Conservation (phyloP, 116 monocot genomes). For the Posidonia oceanica region DNA sequence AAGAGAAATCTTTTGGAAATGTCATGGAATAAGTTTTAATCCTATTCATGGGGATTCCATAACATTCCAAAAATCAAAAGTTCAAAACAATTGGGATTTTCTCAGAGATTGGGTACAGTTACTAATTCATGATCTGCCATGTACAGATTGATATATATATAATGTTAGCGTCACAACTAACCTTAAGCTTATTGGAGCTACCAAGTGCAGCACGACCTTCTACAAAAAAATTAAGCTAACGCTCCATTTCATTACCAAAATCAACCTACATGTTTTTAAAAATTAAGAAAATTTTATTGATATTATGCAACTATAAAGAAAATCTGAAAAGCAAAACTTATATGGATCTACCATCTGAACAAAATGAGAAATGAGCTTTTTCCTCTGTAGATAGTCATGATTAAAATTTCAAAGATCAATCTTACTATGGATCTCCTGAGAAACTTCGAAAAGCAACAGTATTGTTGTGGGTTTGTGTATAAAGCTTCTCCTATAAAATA, state of each 20-base stretch:
- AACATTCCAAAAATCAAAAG: no score
- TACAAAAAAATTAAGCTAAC: constrained; percentile 26
- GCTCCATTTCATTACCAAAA: constrained; percentile 29
- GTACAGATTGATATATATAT: no score
- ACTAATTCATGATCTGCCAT: no score
- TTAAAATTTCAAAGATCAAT: constrained; percentile 14
- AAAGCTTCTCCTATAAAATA: no score
- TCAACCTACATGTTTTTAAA: constrained; percentile 21
- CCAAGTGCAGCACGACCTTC: constrained; percentile 36
- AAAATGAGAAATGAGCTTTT: constrained; percentile 23
- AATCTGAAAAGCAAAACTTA: background rate
- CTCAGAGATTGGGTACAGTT: no score
- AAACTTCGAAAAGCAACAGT: constrained; percentile 35
- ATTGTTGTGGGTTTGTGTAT: constrained; percentile 1
- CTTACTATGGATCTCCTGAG: constrained; percentile 27
- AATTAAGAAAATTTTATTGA: background rate
- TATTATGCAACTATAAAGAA: no score
- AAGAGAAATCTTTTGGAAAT: no score
- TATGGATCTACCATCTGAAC: constrained; percentile 22
- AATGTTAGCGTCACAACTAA: background rate
- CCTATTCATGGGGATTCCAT: no score
- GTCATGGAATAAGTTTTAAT: no score
- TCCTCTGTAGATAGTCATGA: constrained; percentile 15
- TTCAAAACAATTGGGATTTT: no score
- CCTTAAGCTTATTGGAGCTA: constrained; percentile 21